These are phyloP conservation scores for Aspergillus versicolor DNA, from an alignment of 2,329 filamentous ascomycete genomes.

Conservation along the genomic window DNA sequence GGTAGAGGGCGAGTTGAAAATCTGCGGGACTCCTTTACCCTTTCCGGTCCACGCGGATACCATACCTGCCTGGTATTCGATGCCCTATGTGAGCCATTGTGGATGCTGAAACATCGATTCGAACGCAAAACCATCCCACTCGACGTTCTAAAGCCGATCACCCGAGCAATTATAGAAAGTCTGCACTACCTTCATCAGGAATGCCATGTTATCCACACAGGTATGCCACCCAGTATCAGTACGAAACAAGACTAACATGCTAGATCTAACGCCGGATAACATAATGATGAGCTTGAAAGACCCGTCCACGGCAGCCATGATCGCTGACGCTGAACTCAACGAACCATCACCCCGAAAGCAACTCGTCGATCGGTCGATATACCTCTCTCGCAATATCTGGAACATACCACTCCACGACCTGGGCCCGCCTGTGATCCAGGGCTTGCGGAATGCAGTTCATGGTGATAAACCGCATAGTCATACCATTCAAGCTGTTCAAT, in stretches of 20 bases:
- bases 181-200: constrained; percentile 41
- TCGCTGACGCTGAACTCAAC: constrained; percentile 24
- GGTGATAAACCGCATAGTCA: constrained; percentile 36
- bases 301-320: constrained; percentile 22
- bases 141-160: constrained; percentile 30
- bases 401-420: constrained; percentile 18
- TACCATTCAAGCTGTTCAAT: constrained; percentile 42
- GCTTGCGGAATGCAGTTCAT: constrained; percentile 29
- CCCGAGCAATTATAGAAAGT: constrained; percentile 35
- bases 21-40: constrained; percentile 34
- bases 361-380: constrained; percentile 29
- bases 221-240: constrained; percentile 15
- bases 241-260: background rate
- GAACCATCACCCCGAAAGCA: constrained; percentile 26
- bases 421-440: constrained; percentile 25
- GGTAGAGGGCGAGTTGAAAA: constrained; percentile 32
- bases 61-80: constrained; percentile 39
- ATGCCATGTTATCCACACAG: constrained; percentile 42
- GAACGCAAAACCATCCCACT: constrained; percentile 23
- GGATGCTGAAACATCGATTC: constrained; percentile 29
- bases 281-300: constrained; percentile 32
- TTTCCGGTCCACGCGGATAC: constrained; percentile 26
- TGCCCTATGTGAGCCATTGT: constrained; percentile 35
- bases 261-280: constrained; percentile 43
- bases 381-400: constrained; percentile 26